A percentile compares a stretch with the other conserved stretches of the same genome.
These are phyloP conservation scores for Acer negundo DNA, from an alignment of 345 rosid genomes.

Conservation along the genomic window DNA sequence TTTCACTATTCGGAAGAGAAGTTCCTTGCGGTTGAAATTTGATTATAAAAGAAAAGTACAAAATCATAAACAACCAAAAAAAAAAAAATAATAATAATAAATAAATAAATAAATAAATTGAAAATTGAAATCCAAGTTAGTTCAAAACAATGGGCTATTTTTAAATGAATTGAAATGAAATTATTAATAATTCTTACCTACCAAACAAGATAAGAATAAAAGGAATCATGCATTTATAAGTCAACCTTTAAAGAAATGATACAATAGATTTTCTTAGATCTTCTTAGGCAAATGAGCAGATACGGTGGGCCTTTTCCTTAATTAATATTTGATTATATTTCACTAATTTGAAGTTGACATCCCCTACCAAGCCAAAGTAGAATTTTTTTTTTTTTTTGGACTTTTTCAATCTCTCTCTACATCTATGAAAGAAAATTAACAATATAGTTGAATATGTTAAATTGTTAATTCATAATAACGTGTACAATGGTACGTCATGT, in stretches of 20 bases:
- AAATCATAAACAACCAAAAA: no score
- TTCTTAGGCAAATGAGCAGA: background rate
- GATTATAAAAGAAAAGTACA: no score
- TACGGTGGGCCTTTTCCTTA: background rate
- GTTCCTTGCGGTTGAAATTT: no score
- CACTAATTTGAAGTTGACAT: background rate
- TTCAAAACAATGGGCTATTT: no score
- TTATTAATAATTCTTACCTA: background rate
- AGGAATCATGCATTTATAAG: background rate
- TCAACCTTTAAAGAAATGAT: constrained; percentile 10
- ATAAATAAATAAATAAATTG: no score
- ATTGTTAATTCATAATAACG: background rate
- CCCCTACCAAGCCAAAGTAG: background rate
- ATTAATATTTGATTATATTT: background rate
- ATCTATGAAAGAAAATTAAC: background rate
- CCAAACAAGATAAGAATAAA: background rate
- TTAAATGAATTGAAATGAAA: background rate
- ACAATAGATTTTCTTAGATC: constrained; percentile 6
- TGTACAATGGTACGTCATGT: no score
- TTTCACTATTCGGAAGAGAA: no score
- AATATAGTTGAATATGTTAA: background rate
- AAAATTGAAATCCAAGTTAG: no score
- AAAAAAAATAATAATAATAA: no score
- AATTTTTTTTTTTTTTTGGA: background rate
- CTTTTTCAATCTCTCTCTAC: background rate